Base-by-base conservation (phyloP, 2,329 filamentous ascomycete genomes). In the Hypoxylon rubiginosum region DNA sequence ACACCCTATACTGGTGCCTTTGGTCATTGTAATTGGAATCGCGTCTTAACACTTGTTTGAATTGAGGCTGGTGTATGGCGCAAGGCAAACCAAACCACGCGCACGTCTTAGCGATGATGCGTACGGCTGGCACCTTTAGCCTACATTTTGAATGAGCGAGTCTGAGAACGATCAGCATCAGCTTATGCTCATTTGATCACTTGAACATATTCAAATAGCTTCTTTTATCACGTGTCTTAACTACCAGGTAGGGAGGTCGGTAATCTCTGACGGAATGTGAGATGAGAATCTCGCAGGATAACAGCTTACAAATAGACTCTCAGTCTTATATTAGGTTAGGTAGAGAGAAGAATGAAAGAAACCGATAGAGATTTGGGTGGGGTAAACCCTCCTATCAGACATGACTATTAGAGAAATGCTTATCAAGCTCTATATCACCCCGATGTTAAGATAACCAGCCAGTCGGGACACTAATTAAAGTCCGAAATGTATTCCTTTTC, bases 251-350 rank as follows among this genome's bases (percentile, higher is more conserved):
- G 13, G 11, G 2, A 15, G 34, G 34, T 36, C 2, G 34, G 34
- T 15, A 15, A 13, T 15, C 34, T 36, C 11, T 36, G 4, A 36
- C 15, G 34, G 11, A 36, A 36, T 36, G 34, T 36, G 11, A 36
- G 34, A 15, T 36, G 34, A 36, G 34, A 36, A 36, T 36, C 3
- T 36, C n/a, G 6, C 15, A 9, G 9, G n/a, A 43, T 43, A 11
- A 43, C n/a, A 19, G 39, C 39, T 43, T 43, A 43, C 39, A 43
- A 43, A 43, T 43, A 43, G 39, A 4, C n/a, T 17, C n/a, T n/a
- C 15, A 41, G 32, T 34, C 32, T 41, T 43, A 43, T 43, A n/a
- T 19, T 4, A 19, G 39, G 7, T 19, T 10, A 34, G 4, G 4
- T 34, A 19, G 39, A 43, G 39, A 19, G 5, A 4, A 4, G n/a